Base-by-base conservation (phyloP, 306 rosid genomes). In the Sechiopsis laciniata region DNA sequence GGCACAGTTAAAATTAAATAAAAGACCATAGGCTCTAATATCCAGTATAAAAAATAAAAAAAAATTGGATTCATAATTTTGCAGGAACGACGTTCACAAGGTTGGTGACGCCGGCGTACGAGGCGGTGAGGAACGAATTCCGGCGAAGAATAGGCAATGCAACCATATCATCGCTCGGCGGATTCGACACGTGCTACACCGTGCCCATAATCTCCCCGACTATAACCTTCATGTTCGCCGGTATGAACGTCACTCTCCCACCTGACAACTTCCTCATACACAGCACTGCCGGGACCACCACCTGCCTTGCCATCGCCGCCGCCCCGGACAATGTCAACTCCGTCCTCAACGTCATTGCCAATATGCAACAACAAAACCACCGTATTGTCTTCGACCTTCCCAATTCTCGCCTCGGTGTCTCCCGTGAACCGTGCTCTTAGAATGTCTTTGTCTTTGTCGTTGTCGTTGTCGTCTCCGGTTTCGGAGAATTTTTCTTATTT, bases 321-420 rank as follows among this genome's bases (percentile, higher is more conserved):
- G 90, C 99, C 0, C 97, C 99, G 0, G 85, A 85, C 57, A 94
- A 94, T 6, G 90, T 94, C 63, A 94, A 90, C 85, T 94, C 97
- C 0, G 99, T 89, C 64, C 80, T 94, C 7, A 95, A 91, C 19
- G 97, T 95, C 66, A 91, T 95, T 5, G 99, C 99, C 68, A 95
- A 83, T 74, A 83, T 95, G 95, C 99, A 95, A 74, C 99, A 95
- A 50, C 97, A 91, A 48, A 95, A 95, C 82, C 99, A 91, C 72
- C 92, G 99, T 29, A 76, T 89, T 17, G 84, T 95, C 45, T 89
- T 66, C 46, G 99, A 95, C 15, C 70, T 89, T 17, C 99, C 99
- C 37, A 95, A 95, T 70, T 86, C 95, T 0, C 87, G 97, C 66
- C 76, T 95, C 0, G 99, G 99, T 0, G 88, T 95, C 45, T 83